These are phyloP conservation scores for Chaetoceros tenuissimus DNA, from an alignment of 108 stramenopile species.

Conservation along the genomic window DNA sequence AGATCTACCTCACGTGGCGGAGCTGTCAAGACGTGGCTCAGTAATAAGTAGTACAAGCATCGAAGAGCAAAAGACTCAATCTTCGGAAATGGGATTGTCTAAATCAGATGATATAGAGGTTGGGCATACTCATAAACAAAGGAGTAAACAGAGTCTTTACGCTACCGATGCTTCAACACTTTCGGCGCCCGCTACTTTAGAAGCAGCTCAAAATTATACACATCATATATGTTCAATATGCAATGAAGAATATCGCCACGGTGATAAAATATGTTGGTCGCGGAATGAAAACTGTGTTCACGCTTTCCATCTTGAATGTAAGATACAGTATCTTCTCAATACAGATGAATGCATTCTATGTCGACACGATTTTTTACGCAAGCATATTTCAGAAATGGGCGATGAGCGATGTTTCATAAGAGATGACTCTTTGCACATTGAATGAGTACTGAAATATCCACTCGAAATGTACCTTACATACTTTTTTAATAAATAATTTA, in stretches of 20 bases:
- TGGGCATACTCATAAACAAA: too few species aligned
- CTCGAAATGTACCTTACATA: too few species aligned
- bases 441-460: too few species aligned
- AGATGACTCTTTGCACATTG: too few species aligned
- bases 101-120: too few species aligned
- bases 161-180: too few species aligned
- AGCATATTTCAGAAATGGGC: neutral
- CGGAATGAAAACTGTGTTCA: slow-evolving; percentile 2
- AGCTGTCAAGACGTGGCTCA: slow-evolving; percentile 4
- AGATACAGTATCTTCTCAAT: neutral
- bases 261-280: slow-evolving; percentile 1
- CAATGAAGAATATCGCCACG: neutral
- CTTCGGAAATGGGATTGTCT: too few species aligned
- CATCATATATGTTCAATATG: neutral
- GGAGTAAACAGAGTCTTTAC: too few species aligned
- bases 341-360: slow-evolving; percentile 1
- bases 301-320: slow-evolving; percentile 2
- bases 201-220: neutral
- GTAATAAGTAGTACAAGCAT: slow-evolving; percentile 3
- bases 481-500: too few species aligned
- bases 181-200: too few species aligned
- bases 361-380: neutral
- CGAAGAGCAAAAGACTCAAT: neutral
- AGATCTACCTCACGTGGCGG: too few species aligned
- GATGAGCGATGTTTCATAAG: too few species aligned